These are phyloP conservation scores for Schizosaccharomyces lindneri DNA, from an alignment of 805 yeast genomes.

Conservation along the genomic window DNA sequence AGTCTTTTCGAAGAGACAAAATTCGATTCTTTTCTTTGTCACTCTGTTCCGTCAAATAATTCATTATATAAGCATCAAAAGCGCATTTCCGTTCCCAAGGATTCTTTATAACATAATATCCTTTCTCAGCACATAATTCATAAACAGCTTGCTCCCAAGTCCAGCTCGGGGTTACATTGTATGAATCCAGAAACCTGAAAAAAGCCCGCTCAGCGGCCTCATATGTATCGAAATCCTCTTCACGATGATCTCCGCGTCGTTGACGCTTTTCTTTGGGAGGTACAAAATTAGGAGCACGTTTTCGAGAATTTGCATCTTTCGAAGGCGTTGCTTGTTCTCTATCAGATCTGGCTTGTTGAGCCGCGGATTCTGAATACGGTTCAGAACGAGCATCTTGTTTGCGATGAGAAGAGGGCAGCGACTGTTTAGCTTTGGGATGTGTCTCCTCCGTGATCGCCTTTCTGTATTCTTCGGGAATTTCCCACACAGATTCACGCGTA, in stretches of 20 bases:
- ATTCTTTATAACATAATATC: constrained; percentile 45
- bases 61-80: constrained; percentile 36
- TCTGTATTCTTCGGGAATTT: constrained; percentile 32
- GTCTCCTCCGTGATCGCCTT: constrained; percentile 9
- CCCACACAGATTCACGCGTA: constrained; percentile 58
- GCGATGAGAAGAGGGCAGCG: not conserved
- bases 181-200: constrained; percentile 25
- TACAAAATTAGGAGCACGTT: not conserved
- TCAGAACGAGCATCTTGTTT: not conserved
- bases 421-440: constrained; percentile 1
- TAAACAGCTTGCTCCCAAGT: constrained; percentile 44
- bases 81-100: constrained; percentile 32
- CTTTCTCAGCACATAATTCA: constrained; percentile 28
- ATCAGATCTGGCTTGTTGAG: not conserved
- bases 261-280: not conserved
- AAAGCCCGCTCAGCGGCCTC: constrained; percentile 24
- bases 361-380: not conserved
- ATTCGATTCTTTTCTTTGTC: constrained; percentile 26
- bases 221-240: not conserved
- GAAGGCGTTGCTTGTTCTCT: not conserved
- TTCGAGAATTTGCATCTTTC: not conserved
- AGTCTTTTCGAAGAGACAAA: constrained; percentile 28
- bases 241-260: not conserved
- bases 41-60: constrained; percentile 6
- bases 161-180: constrained; percentile 48